Evolutionary conservation across 2,329 filamentous ascomycete genomes (phyloP), one percentile per base, ranked within the genome.

Genomic region (Phyllosticta citriasiana): DNA sequence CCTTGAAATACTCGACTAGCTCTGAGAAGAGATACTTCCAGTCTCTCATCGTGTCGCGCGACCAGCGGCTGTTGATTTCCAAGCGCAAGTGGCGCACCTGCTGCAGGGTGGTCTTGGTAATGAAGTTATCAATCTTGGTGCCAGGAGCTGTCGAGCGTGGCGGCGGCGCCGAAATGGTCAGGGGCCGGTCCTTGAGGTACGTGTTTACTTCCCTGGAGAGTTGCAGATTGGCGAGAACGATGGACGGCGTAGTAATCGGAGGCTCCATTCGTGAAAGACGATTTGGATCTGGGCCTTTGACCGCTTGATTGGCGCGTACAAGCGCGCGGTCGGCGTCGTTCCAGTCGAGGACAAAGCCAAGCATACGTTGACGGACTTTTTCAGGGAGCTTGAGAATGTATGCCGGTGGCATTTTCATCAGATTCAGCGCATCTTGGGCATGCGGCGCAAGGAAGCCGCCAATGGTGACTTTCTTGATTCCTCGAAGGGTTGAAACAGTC

Each of bases 401-500:
- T 14, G 33, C 35, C 2, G 60, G 56, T 19, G 60, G 60, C 40
- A 53, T 51, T 22, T 59, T 10, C 60, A 62, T 62, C 40, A 52
- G 35, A 52, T 55, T 26, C 53, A 59, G 58, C 14, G 57, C 56
- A 27, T 55, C 50, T 12, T 14, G 8, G 22, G 57, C 55, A 26
- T 59, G 52, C 14, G 47, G 51, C 24, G 52, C 57, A 5, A 59
- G 52, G 19, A 62, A 62, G 10, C 60, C 60, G 7, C 57, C 60
- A 3, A 62, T 27, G 10, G 35, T 55, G 14, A 59, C 60, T 10
- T 55, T 59, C 56, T 59, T 62, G 56, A 62, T 59, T 7, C 57
- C 60, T 16, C 60, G 60, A 47, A 62, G 60, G 33, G 53, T 35
- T 35, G 51, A 14, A 10, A 59, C 22, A 22, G 27, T 30, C 51